Conservation (phyloP, 2,329 filamentous ascomycete species). For the Trichocomaceae sp. region DNA sequence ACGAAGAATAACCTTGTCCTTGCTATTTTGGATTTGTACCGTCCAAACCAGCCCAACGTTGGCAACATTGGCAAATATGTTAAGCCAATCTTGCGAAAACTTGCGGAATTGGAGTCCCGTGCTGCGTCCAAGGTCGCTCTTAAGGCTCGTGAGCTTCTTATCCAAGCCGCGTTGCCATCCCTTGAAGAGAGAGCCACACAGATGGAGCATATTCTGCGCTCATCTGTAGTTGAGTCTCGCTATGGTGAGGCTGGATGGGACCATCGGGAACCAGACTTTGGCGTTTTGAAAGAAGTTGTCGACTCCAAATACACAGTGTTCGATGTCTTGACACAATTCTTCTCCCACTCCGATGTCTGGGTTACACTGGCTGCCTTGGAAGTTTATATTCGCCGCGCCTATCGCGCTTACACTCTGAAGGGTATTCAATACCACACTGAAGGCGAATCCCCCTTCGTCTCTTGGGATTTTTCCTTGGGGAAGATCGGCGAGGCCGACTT, state of each 20-base stretch:
- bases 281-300: slow-evolving; percentile 93
- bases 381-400: slow-evolving; percentile 92
- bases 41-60: slow-evolving; percentile 84
- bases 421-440: slow-evolving; percentile 80
- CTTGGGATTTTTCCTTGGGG: slow-evolving; percentile 92
- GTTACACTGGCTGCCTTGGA: slow-evolving; percentile 89
- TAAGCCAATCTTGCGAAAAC: slow-evolving; percentile 69
- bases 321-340: slow-evolving; percentile 91
- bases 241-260: slow-evolving; percentile 98
- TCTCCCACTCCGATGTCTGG: slow-evolving; percentile 88
- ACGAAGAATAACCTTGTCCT: slow-evolving; percentile 92
- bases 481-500: slow-evolving; percentile 92
- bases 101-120: slow-evolving; percentile 84
- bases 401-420: slow-evolving; percentile 91
- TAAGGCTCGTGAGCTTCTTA: slow-evolving; percentile 94
- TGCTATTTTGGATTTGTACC: slow-evolving; percentile 88
- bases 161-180: slow-evolving; percentile 92
- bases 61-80: slow-evolving; percentile 86
- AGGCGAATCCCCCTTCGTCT: slow-evolving; percentile 62
- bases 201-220: slow-evolving; percentile 98
- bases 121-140: slow-evolving; percentile 90
- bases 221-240: slow-evolving; percentile 90
- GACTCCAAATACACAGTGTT: slow-evolving; percentile 99
- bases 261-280: slow-evolving; percentile 82
- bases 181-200: slow-evolving; percentile 89